These are phyloP conservation scores for Epichloe sylvatica DNA, from an alignment of 2,329 filamentous ascomycete genomes.

Conservation along the genomic window DNA sequence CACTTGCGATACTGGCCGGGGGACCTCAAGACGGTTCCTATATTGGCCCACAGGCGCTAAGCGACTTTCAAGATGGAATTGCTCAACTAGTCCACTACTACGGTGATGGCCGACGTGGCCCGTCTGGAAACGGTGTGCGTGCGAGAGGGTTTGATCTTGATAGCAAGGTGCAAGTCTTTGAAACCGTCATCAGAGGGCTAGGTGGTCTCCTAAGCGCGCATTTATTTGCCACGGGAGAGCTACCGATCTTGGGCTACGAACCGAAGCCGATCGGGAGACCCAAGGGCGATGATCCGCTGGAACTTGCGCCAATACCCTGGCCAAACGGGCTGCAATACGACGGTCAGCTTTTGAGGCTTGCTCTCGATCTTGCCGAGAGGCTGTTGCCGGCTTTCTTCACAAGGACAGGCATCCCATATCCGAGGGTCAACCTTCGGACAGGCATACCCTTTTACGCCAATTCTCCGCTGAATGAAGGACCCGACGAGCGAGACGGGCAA, in stretches of 20 bases:
- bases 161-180: constrained; percentile 97
- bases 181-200: constrained; percentile 87
- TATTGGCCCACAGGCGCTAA: constrained; percentile 37
- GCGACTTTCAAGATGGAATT: constrained; percentile 69
- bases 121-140: constrained; percentile 54
- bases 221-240: constrained; percentile 77
- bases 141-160: constrained; percentile 82
- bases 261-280: constrained; percentile 25
- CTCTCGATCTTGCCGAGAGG: constrained; percentile 69
- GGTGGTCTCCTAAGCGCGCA: constrained; percentile 87
- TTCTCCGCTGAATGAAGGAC: constrained; percentile 57
- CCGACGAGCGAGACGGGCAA: constrained; percentile 17
- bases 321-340: constrained; percentile 68
- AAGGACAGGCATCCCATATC: constrained; percentile 82
- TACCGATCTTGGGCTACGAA: constrained; percentile 71
- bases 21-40: constrained; percentile 34
- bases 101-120: constrained; percentile 64
- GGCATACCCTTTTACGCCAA: constrained; percentile 89
- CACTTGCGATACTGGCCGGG: constrained; percentile 81
- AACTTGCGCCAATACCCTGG: constrained; percentile 51
- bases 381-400: constrained; percentile 88
- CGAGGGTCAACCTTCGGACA: constrained; percentile 77
- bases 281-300: constrained; percentile 26
- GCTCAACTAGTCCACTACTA: constrained; percentile 65
- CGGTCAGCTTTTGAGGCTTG: constrained; percentile 79